Percentiles rank a stretch among this genome's conserved stretches.
These are phyloP conservation scores for Psilocybe sp. DNA, from an alignment of 768 basidiomycete species.

Conservation along the genomic window DNA sequence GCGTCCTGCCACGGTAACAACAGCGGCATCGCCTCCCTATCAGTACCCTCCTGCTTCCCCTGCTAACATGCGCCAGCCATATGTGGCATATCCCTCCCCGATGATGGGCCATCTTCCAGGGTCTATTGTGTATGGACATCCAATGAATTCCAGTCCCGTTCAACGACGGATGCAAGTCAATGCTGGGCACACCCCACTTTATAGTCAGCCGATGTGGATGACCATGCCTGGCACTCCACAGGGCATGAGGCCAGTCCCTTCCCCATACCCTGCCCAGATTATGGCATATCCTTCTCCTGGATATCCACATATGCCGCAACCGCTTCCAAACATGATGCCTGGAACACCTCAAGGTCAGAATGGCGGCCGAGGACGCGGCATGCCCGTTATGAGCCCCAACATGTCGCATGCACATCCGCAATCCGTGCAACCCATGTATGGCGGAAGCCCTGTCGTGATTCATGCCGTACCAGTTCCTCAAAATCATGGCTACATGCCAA, in stretches of 20 bases:
- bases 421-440: conserved; percentile 55
- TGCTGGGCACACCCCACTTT: conserved; percentile 53
- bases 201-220: conserved; percentile 67
- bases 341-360: conserved; percentile 37
- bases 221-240: conserved; percentile 44
- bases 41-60: conserved; percentile 42
- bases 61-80: conserved; percentile 52
- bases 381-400: conserved; percentile 73
- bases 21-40: conserved; percentile 16
- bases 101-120: conserved; percentile 73
- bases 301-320: conserved; percentile 36
- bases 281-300: conserved; percentile 63
- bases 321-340: conserved; percentile 40
- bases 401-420: conserved; percentile 46
- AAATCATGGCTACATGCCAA: conserved; percentile 44
- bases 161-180: conserved; percentile 60
- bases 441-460: conserved; percentile 67
- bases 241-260: conserved; percentile 52
- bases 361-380: conserved; percentile 45
- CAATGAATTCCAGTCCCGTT: conserved; percentile 60
- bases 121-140: conserved; percentile 63
- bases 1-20: conserved; percentile 28
- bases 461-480: conserved; percentile 46
- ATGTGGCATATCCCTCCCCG: conserved; percentile 60
- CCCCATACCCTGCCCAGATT: conserved; percentile 65